Percentiles rank a stretch among this genome's conserved stretches.
Evolutionary conservation across 2,329 filamentous ascomycete genomes (phyloP).

Genomic region (Aspergillus sojae): DNA sequence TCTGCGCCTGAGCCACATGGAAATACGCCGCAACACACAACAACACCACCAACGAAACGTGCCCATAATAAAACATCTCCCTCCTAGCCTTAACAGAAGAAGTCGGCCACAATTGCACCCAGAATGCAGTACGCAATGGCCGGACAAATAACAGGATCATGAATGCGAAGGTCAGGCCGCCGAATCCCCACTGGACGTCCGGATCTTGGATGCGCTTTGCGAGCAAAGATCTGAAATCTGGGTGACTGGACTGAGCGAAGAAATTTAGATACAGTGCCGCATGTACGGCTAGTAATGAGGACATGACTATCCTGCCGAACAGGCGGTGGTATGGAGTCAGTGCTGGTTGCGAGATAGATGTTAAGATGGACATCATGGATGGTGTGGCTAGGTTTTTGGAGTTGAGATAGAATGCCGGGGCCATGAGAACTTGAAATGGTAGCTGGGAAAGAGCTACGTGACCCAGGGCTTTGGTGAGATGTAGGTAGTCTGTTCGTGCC

Average conservation of each 20-base stretch:
- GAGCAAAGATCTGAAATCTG: conserved; percentile 45
- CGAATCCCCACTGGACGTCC: conserved; percentile 61
- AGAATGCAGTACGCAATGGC: conserved; percentile 35
- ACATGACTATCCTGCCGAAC: conserved; percentile 57
- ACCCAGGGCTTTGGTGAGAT: conserved; percentile 64
- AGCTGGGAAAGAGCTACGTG: conserved; percentile 62
- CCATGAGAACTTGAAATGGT: conserved; percentile 62
- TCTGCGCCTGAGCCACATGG: conserved; percentile 58
- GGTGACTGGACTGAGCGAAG: conserved; percentile 53
- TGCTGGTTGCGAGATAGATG: conserved; percentile 56
- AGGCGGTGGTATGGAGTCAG: conserved; percentile 62
- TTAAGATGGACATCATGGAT: conserved; percentile 56
- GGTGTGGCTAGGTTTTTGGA: conserved; percentile 50
- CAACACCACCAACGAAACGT: conserved; percentile 55
- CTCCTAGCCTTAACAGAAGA: conserved; percentile 38
- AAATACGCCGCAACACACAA: conserved; percentile 55
- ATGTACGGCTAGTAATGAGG: conserved; percentile 55
- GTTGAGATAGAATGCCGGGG: conserved; percentile 39
- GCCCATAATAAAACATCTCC: conserved; percentile 56
- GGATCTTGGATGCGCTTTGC: conserved; percentile 56
- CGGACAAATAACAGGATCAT: conserved; percentile 54
- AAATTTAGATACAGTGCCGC: conserved; percentile 60
- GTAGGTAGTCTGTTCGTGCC: conserved; percentile 58
- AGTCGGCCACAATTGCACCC: conserved; percentile 14
- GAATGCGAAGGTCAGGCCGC: conserved; percentile 50